Percentiles rank a stretch among this genome's conserved stretches.
phyloP scores from a whole-genome alignment of 805 yeast genomes.

The Saccharomycopsis javanensis region DNA sequence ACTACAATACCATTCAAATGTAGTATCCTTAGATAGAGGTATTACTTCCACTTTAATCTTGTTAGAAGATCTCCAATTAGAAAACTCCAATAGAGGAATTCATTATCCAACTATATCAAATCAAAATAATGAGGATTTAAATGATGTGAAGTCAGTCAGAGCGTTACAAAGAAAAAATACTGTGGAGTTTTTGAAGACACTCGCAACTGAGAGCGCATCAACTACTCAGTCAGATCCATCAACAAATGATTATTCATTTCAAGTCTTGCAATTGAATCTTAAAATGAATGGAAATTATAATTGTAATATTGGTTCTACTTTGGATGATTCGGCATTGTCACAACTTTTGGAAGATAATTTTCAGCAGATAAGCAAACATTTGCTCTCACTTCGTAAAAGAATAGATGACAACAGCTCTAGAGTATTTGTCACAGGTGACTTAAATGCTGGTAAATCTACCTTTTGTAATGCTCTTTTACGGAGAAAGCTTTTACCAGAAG shows the following conservation, averaged over 20 bases:
- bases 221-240: constrained; percentile 15
- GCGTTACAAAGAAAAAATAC: constrained; percentile 20
- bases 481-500: constrained; percentile 77
- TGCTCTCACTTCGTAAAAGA: constrained; percentile 64
- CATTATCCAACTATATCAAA: constrained; percentile 44
- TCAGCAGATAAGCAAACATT: constrained; percentile 53
- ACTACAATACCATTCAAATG: constrained; percentile 64
- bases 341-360: constrained; percentile 62
- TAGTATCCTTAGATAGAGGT: constrained; percentile 52
- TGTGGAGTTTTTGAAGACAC: constrained; percentile 24
- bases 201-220: constrained; percentile 10
- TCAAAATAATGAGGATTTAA: constrained; percentile 25
- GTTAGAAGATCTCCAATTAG: constrained; percentile 40
- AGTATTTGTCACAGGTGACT: constrained; percentile 92
- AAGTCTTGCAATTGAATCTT: constrained; percentile 50
- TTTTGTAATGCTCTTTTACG: constrained; percentile 85
- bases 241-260: constrained; percentile 11
- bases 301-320: constrained; percentile 38
- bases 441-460: constrained; percentile 93
- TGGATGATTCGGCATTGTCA: constrained; percentile 63
- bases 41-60: constrained; percentile 45
- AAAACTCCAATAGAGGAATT: constrained; percentile 52
- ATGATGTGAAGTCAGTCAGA: constrained; percentile 21
- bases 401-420: constrained; percentile 88
- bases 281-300: constrained; percentile 36